Evolutionary conservation across 371 early-diverging fungal species (phyloP), one percentile per base, ranked within the genome.

Genomic region (Capillidium heterosporum): DNA sequence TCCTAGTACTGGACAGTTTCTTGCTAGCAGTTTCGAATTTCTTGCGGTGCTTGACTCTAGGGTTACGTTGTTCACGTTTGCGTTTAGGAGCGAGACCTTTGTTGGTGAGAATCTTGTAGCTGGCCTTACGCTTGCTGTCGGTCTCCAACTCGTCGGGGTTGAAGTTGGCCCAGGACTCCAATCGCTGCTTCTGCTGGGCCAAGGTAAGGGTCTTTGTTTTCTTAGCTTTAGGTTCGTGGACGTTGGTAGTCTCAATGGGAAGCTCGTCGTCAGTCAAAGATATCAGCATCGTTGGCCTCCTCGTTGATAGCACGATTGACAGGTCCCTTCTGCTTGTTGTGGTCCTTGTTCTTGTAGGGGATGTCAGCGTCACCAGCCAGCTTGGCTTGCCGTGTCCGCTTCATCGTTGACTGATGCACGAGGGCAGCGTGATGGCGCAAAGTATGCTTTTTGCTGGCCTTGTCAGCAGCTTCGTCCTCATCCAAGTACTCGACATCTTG

Each of bases 81-180:
- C 96, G 87, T 52, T 80, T 76, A 35, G 94, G 95, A 29, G 89
- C 86, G 42, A 96, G 77, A 54, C 97, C 97, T 75, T 84, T 87
- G 77, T 96, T 96, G 74, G 89, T 86, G 64, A 95, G 75, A 58
- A 96, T 96, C 63, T 84, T 77, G 71, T 86, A 91, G 48, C 78
- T 81, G 44, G 86, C 81, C 48, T 72, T 66, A 50, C 97, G 88
- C 67, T 94, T 93, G 47, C 73, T 68, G 58, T 74, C 78, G 35
- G 64, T 72, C 1, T 72, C 73, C 19, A 77, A 68, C 21, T 72
- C 68, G 41, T 46, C 21, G 13, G 32, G 48, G 8, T 61, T 68
- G 52, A 60, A 58, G 28, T 64, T 65, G 15, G 61, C 59, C 56
- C 60, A 61, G 47, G 66, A 39, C 60, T 65, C 24, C 49, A n/a